Conservation (phyloP, 257 asterid genomes). For the Nicotiana tomentosiformis region DNA sequence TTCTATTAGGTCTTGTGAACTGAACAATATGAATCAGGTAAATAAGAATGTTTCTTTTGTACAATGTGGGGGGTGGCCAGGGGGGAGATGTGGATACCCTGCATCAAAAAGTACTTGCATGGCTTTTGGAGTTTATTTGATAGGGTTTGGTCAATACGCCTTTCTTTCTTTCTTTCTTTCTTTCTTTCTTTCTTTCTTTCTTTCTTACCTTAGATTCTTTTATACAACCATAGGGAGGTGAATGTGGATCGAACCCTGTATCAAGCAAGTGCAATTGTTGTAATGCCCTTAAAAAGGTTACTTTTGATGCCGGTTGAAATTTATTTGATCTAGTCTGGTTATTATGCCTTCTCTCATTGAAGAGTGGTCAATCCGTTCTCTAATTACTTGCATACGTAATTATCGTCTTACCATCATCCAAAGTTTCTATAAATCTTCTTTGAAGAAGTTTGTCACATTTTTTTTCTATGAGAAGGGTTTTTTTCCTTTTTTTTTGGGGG, state of each 20-base stretch:
- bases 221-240: background rate
- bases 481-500: background rate
- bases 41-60: background rate
- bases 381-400: background rate
- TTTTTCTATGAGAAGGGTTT: no score
- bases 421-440: background rate
- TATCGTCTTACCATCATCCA: background rate
- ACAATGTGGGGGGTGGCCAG: background rate
- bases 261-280: background rate
- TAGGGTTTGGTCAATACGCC: background rate
- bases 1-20: background rate
- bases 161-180: background rate
- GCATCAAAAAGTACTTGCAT: background rate
- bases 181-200: background rate
- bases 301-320: background rate
- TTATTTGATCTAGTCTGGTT: background rate
- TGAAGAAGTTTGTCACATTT: background rate
- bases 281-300: background rate
- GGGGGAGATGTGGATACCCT: background rate
- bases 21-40: background rate
- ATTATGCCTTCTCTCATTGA: background rate
- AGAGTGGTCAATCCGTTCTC: background rate
- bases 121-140: slow-evolving; percentile 1
- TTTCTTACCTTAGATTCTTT: background rate
- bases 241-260: background rate